phyloP scores from a whole-genome alignment of 441 rosid genomes.

The Biscutella laevigata region DNA sequence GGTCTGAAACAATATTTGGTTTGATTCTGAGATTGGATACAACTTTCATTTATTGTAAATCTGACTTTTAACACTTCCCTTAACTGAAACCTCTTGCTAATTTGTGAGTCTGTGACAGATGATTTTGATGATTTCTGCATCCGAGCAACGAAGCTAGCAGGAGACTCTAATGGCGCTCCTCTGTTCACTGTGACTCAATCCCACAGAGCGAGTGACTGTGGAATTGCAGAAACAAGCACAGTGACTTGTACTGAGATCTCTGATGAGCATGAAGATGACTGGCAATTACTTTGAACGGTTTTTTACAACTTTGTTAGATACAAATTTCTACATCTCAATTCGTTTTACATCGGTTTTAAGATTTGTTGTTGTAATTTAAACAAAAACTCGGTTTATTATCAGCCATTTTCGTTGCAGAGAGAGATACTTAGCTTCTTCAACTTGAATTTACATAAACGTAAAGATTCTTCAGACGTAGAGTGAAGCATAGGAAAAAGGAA shows the following conservation, averaged over 20 bases:
- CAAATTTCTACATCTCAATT: background rate
- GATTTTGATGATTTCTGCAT: constrained; percentile 70
- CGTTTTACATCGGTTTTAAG: constrained; percentile 6
- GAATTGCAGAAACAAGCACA: constrained; percentile 23
- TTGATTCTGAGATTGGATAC: no score
- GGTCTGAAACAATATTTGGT: no score
- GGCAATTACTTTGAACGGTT: constrained; percentile 60
- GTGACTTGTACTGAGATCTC: constrained; percentile 26
- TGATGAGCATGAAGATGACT: constrained; percentile 48
- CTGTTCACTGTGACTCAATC: constrained; percentile 64
- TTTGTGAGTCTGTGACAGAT: constrained; percentile 45
- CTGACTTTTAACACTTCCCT: background rate
- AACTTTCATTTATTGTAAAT: no score
- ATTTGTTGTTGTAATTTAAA: constrained; percentile 9
- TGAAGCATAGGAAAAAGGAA: constrained; percentile 38
- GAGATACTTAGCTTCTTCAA: background rate
- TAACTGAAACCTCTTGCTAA: background rate
- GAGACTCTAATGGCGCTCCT: constrained; percentile 81
- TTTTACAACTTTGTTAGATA: background rate
- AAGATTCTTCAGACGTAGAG: constrained; percentile 9
- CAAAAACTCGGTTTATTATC: background rate
- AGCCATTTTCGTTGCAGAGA: background rate
- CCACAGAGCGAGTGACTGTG: constrained; percentile 26
- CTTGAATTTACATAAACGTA: background rate
- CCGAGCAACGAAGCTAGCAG: constrained; percentile 70